Percentiles rank a stretch among this genome's conserved stretches.
Evolutionary conservation across 2,329 filamentous ascomycete species (phyloP).

Genomic region (Sphaerulina vaccinii): DNA sequence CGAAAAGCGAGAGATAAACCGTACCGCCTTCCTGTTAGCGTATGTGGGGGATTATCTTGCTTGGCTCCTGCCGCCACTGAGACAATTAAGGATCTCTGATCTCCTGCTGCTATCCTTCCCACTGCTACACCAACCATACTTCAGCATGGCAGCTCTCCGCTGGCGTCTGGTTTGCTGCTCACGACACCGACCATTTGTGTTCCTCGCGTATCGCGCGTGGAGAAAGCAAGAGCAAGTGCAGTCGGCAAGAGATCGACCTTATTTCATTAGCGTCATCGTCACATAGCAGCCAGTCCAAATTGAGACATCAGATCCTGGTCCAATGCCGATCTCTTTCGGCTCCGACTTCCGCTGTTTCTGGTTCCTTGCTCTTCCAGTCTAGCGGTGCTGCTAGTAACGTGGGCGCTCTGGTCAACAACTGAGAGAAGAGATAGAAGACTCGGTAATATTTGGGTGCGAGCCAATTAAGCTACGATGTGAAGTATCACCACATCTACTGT

Average conservation of each 20-base stretch:
- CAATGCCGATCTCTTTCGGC: too few relatives aligned
- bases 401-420: too few relatives aligned
- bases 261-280: constrained; percentile 1
- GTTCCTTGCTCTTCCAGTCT: too few relatives aligned
- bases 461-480: too few relatives aligned
- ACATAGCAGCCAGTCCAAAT: background rate
- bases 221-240: constrained; percentile 2
- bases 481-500: background rate
- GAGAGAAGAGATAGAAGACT: background rate
- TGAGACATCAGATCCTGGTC: background rate
- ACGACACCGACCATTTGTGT: background rate
- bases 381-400: too few relatives aligned
- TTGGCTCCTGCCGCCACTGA: too few relatives aligned
- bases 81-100: too few relatives aligned
- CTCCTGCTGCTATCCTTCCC: too few relatives aligned
- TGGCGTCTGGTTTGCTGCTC: too few relatives aligned
- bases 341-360: background rate
- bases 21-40: background rate
- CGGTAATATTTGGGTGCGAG: too few relatives aligned
- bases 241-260: background rate
- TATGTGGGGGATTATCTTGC: constrained; percentile 5
- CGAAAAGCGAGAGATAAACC: constrained; percentile 2
- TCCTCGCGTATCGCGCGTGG: constrained; percentile 1
- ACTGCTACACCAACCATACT: too few relatives aligned
- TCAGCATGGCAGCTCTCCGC: too few relatives aligned